Evolutionary conservation across 495 filamentous ascomycete species (phyloP), one percentile per base, ranked within the genome.

Genomic region (Podospora sp.): DNA sequence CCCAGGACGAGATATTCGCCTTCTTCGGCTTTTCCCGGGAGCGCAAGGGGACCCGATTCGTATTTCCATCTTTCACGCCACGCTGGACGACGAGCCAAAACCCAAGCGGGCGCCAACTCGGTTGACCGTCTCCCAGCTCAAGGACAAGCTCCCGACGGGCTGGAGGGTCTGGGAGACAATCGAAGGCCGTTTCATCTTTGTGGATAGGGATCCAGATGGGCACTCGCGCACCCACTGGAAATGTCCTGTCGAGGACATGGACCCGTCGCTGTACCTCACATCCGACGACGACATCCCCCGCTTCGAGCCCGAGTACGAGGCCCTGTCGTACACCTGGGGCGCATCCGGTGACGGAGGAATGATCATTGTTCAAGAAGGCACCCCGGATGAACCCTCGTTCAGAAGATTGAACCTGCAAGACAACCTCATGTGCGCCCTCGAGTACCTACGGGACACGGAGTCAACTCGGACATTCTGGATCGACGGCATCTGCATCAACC

Each of bases 11-110:
- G 52, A 55, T 26, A 55, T 55, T n/a, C 52, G 52, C 9, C 52
- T 55, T 22, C 24, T 55, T 11, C 9, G n/a, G 2, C 52, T 55
- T 12, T 21, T 22, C 2, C 52, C 52, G 14, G 52, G 52, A 26
- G 16, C 9, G 52, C 52, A 2, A 1, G 52, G 20, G 22, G 52
- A 55, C 2, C 52, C 52, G 52, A 55, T 55, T 26, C 52, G 52
- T n/a, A 55, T 55, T 26, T 55, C 52, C 52, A 55, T 55, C 14
- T 55, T 55, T 26, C 52, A 55, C 52, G n/a, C 52, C 52, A 55
- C 52, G 2, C n/a, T 55, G 52, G 20, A 22, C 20, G 52, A 55
- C 20, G 52, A 55, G 20, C 52, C 52, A n/a, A 20, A 55, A 22
- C 52, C 52, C 3, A 55, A 55, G 20, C 2, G 52, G n/a, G 7